Conservation (phyloP, 1,284 basidiomycete species). For the Vanrija sp. region DNA sequence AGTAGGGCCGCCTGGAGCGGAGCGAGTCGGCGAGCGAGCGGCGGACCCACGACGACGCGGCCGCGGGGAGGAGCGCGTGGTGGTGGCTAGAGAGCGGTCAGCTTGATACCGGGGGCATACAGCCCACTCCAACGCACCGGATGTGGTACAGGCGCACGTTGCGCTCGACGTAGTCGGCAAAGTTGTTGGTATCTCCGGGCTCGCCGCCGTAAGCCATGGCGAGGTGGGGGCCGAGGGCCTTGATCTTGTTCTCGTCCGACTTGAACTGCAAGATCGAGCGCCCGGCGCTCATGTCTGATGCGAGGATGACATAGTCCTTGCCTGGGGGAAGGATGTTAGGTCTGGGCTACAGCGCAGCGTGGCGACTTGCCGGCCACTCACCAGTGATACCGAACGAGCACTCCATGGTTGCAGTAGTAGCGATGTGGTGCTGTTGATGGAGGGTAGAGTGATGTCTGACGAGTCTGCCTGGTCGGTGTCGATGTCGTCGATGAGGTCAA, state of each 20-base stretch:
- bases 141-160: constrained; percentile 96
- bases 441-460: no score
- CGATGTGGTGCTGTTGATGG: no score
- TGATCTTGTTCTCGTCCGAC: constrained; percentile 95
- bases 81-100: constrained; percentile 42
- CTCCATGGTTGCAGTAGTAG: constrained; percentile 37
- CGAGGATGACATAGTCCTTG: constrained; percentile 86
- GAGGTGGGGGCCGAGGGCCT: constrained; percentile 81
- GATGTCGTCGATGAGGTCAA: no score
- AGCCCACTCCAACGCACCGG: constrained; percentile 56
- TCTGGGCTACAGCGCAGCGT: background rate
- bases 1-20: constrained; percentile 80
- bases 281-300: constrained; percentile 81
- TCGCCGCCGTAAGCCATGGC: constrained; percentile 95
- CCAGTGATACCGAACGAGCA: constrained; percentile 54
- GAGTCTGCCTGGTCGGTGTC: no score
- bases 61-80: constrained; percentile 78
- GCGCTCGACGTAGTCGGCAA: constrained; percentile 92
- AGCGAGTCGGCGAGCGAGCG: constrained; percentile 82
- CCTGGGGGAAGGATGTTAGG: constrained; percentile 57
- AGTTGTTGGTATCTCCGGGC: constrained; percentile 94
- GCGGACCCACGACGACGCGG: constrained; percentile 92
- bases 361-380: constrained; percentile 9
- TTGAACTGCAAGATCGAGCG: constrained; percentile 98
- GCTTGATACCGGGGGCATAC: background rate